These are phyloP conservation scores for Alternaria brassicae DNA, from an alignment of 2,329 filamentous ascomycete genomes.

Conservation along the genomic window DNA sequence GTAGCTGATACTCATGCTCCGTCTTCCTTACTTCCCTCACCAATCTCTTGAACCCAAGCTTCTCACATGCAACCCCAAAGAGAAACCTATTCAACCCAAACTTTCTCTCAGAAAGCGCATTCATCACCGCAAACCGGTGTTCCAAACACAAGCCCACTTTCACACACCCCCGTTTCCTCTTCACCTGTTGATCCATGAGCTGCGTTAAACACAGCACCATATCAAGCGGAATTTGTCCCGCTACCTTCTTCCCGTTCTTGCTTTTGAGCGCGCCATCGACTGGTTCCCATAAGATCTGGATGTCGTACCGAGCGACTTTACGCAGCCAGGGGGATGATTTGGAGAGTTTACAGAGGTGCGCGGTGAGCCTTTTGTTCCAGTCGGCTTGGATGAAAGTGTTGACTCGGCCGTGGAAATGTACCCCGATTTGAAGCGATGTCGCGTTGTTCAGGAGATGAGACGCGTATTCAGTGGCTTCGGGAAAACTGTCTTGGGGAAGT, in stretches of 20 bases:
- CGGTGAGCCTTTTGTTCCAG: constrained; percentile 36
- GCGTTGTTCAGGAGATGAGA: constrained; percentile 30
- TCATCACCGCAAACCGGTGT: constrained; percentile 17
- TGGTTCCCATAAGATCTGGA: constrained; percentile 36
- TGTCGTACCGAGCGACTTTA: constrained; percentile 32
- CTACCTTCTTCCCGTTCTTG: constrained; percentile 22
- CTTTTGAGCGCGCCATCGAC: constrained; percentile 23
- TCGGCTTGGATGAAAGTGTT: constrained; percentile 36
- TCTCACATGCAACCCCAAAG: neutral
- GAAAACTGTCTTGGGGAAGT: constrained; percentile 24
- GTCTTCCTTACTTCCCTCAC: constrained; percentile 21
- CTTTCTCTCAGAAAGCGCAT: constrained; percentile 8
- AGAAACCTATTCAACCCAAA: constrained; percentile 30
- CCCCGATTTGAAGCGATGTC: constrained; percentile 27
- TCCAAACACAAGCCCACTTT: constrained; percentile 22
- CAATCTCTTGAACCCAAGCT: neutral
- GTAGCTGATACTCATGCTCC: neutral
- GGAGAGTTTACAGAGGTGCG: constrained; percentile 31
- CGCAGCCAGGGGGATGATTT: constrained; percentile 35
- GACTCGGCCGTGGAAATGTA: constrained; percentile 37
- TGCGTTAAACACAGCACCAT: constrained; percentile 29
- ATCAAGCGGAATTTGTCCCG: constrained; percentile 24
- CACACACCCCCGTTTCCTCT: constrained; percentile 22
- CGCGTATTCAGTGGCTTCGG: constrained; percentile 38
- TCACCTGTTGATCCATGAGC: constrained; percentile 23